Conservation (phyloP, 495 filamentous ascomycete genomes). For the Hypoxylon perforatum region DNA sequence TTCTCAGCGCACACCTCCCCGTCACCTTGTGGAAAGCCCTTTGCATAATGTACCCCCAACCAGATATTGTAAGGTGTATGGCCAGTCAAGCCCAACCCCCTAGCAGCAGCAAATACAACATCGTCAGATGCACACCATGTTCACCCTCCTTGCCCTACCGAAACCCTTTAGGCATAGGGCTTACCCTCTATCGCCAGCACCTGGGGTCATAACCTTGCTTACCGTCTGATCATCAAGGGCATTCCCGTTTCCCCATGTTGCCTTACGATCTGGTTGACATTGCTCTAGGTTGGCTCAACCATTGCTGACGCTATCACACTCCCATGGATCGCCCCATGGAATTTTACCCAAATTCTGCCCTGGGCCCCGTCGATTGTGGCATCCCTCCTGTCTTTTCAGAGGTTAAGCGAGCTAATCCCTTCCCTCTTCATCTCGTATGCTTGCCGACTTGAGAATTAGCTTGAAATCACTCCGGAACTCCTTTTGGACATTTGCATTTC, state of each 20-base stretch:
- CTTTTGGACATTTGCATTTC: slow-evolving; percentile 20
- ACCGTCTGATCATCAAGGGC: slow-evolving; percentile 35
- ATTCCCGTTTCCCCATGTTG: slow-evolving; percentile 31
- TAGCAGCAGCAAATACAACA: slow-evolving; percentile 27
- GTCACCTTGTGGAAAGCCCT: slow-evolving; percentile 11
- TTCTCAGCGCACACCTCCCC: slow-evolving; percentile 29
- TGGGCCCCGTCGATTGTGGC: background rate
- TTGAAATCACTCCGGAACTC: slow-evolving; percentile 10
- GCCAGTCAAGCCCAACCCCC: slow-evolving; percentile 10
- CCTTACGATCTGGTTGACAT: slow-evolving; percentile 24
- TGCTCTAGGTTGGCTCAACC: slow-evolving; percentile 1
- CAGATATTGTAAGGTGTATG: slow-evolving; percentile 24
- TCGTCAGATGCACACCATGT: slow-evolving; percentile 28
- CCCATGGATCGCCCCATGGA: background rate
- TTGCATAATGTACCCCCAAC: slow-evolving; percentile 34
- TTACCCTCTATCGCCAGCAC: slow-evolving; percentile 28
- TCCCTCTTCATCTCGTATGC: slow-evolving; percentile 9
- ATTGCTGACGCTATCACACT: slow-evolving; percentile 26
- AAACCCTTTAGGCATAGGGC: slow-evolving; percentile 38
- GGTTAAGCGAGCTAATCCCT: slow-evolving; percentile 7
- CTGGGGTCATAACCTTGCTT: slow-evolving; percentile 39
- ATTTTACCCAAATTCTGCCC: slow-evolving; percentile 5
- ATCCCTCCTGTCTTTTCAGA: slow-evolving; percentile 5
- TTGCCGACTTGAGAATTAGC: slow-evolving; percentile 26
- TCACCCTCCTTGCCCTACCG: slow-evolving; percentile 10